A percentile compares a stretch with the other conserved stretches of the same genome.
These are phyloP conservation scores for Tolypocladium capitatum DNA, from an alignment of 2,329 filamentous ascomycete genomes.

Conservation along the genomic window DNA sequence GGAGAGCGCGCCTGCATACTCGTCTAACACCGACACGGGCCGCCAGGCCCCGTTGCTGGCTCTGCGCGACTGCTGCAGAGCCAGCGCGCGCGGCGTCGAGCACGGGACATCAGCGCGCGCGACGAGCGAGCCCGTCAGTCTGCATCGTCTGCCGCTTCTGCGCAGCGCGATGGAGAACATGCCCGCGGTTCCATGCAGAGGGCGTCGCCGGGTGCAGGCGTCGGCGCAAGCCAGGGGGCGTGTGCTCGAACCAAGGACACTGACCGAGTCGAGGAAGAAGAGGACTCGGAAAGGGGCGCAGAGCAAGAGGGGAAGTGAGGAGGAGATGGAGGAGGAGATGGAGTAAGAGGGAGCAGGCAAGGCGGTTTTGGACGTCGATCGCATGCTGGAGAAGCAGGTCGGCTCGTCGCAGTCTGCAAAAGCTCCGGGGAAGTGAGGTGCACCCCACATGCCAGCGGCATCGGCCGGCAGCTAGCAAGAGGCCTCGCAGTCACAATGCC, in stretches of 20 bases:
- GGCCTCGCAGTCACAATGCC: too few species aligned
- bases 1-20: constrained; percentile 30
- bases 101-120: neutral
- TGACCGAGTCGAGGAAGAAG: neutral
- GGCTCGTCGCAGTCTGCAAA: constrained; percentile 3
- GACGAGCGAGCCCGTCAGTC: constrained; percentile 13
- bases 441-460: constrained; percentile 4
- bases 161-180: constrained; percentile 34
- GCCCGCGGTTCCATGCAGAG: constrained; percentile 24
- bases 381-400: neutral
- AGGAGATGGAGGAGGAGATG: neutral
- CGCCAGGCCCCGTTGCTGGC: constrained; percentile 37
- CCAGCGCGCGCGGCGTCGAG: neutral
- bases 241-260: neutral
- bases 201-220: neutral
- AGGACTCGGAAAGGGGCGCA: neutral
- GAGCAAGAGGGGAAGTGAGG: neutral
- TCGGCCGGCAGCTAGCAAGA: neutral
- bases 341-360: too few species aligned
- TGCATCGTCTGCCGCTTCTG: constrained; percentile 28
- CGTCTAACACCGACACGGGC: constrained; percentile 49
- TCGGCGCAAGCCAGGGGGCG: neutral
- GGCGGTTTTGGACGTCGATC: neutral
- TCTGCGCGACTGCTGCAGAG: constrained; percentile 6
- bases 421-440: neutral